Base-by-base conservation (phyloP, 352 stramenopile genomes). In the Pythium volutum region DNA sequence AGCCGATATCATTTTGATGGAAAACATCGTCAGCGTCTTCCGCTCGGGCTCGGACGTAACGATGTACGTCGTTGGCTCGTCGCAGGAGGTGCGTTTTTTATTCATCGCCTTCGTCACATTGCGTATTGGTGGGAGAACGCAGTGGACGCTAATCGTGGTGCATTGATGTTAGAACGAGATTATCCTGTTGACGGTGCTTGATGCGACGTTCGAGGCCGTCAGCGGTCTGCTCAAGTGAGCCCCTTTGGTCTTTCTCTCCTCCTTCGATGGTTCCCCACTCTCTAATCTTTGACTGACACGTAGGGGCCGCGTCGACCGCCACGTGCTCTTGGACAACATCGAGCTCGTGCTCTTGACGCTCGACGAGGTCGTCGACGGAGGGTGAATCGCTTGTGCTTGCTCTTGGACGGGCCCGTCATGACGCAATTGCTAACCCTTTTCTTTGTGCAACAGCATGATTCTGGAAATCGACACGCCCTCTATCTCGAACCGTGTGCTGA, bases 1-100 rank as follows among this genome's bases (percentile, higher is more conserved):
- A 94, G 87, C 88, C 52, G 89, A 97, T 62, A 81, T 96, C 67
- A 88, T 96, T 41, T 71, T 97, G 42, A 75, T 97, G 51, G 89
- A 97, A 54, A 96, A 95, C 73, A 83, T 94, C 36, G 83, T 97
- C 46, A 93, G 83, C 57, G 86, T 97, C n/a, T 96, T 87, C 70
- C 87, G 89, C 43, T 88, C 78, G 38, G 86, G 87, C 29, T 91
- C 83, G 33, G 89, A 97, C 69, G 84, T 84, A 51, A 93, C 85
- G 6, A 96, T 96, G 80, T 88, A 95, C 71, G 84, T 96, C 53
- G 67, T 96, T 50, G 88, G 89, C n/a, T 86, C 82, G 14, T 64
- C 83, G 3, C 67, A 79, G 16, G 89, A 97, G 79, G 87, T 92
- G 52, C 18, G 56, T 50, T n/a, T 29, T 5, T 29, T 26, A 4